Evolutionary conservation across 179 eudicot genomes (phyloP).

Genomic region (Beta macrorhiza): DNA sequence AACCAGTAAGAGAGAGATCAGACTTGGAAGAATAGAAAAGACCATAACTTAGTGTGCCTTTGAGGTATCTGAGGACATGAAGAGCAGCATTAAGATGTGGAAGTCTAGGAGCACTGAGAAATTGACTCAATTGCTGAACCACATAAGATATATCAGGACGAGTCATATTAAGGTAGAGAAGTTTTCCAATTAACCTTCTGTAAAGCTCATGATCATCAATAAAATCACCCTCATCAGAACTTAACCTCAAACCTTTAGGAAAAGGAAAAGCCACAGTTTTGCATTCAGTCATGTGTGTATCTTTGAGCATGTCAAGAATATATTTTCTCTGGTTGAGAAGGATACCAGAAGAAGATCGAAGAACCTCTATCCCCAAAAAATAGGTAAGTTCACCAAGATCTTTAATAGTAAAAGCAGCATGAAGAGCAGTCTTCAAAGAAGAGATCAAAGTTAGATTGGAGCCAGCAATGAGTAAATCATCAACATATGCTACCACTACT

Average conservation of each 20-base stretch:
- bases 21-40: no score
- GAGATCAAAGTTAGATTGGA: no score
- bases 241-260: background rate
- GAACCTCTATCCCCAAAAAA: no score
- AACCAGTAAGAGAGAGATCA: no score
- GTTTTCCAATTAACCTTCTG: background rate
- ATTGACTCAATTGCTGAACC: conserved; percentile 1
- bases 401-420: background rate
- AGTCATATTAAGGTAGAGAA: background rate
- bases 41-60: background rate
- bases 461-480: no score
- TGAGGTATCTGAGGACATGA: background rate
- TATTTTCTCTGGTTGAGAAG: background rate
- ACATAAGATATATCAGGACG: background rate
- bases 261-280: background rate
- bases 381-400: background rate
- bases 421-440: no score
- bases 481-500: no score
- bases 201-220: background rate
- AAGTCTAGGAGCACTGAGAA: background rate
- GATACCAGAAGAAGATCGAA: background rate
- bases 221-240: no score
- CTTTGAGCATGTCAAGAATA: background rate
- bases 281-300: background rate
- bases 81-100: background rate